Evolutionary conservation across 192 early-diverging fungal genomes (phyloP).

Genomic region (Mortierella antarctica): DNA sequence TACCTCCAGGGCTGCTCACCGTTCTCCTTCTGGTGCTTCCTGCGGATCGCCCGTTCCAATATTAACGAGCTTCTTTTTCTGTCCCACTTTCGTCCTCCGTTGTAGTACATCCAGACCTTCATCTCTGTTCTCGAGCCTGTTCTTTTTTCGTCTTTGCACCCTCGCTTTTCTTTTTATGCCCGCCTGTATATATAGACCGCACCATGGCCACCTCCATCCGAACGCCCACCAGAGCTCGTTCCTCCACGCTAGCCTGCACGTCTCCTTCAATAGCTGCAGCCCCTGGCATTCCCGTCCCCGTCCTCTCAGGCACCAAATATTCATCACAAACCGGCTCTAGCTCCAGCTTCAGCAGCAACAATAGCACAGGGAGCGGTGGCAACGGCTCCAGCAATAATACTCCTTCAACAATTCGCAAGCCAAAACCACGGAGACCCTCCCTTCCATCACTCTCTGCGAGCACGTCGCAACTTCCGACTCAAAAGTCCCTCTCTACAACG

Average conservation of each 20-base stretch:
- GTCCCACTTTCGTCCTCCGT: no score
- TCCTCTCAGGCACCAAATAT: not conserved
- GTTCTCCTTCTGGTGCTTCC: no score
- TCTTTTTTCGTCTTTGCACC: not conserved
- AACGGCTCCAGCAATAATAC: not conserved
- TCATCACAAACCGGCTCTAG: not conserved
- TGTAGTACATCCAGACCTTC: no score
- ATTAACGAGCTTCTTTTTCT: no score
- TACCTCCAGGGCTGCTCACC: no score
- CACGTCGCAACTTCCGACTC: constrained; percentile 14
- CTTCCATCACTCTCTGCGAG: constrained; percentile 13
- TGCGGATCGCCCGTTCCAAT: no score
- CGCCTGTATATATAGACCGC: not conserved
- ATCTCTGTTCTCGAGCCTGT: no score
- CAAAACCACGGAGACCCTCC: constrained; percentile 34
- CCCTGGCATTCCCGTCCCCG: not conserved
- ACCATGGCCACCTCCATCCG: constrained; percentile 10
- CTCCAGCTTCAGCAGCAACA: constrained; percentile 1
- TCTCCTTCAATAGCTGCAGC: not conserved
- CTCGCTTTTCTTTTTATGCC: not conserved
- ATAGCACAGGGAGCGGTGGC: not conserved
- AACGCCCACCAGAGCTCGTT: constrained; percentile 25
- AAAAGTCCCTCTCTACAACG: not conserved
- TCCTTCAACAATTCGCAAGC: not conserved
- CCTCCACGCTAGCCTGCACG: constrained; percentile 20